Conservation (phyloP, 2,329 filamentous ascomycete species). For the Fusarium setosum region DNA sequence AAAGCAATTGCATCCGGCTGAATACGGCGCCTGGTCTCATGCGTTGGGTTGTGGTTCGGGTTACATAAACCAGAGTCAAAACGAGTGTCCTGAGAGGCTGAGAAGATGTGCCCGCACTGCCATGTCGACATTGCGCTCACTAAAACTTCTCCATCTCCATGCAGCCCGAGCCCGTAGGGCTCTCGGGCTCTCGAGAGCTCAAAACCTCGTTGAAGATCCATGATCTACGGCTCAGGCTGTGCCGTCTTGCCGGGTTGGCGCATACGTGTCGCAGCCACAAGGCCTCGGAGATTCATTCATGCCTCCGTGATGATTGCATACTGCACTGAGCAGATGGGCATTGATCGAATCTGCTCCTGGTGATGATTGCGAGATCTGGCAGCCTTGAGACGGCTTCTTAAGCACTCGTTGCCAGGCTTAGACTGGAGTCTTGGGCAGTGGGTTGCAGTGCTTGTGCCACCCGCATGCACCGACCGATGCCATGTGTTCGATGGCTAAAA, state of each 20-base stretch:
- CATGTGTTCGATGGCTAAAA: slow-evolving; percentile 7
- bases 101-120: background rate
- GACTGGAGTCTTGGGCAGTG: background rate
- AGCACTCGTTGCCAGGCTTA: background rate
- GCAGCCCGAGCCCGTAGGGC: background rate
- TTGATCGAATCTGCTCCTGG: background rate
- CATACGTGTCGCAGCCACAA: slow-evolving; percentile 8
- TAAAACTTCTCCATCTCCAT: background rate
- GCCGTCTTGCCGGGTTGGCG: slow-evolving; percentile 10
- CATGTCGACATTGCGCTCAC: background rate
- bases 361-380: background rate
- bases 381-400: background rate
- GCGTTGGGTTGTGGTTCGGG: background rate
- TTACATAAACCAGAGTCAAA: background rate
- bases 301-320: background rate
- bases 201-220: background rate
- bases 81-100: background rate
- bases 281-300: background rate
- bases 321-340: background rate
- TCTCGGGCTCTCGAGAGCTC: background rate
- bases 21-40: background rate
- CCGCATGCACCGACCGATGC: slow-evolving; percentile 1
- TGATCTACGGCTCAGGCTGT: slow-evolving; percentile 6
- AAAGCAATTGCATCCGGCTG: background rate
- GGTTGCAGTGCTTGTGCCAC: slow-evolving; percentile 3